Percentiles rank a stretch among this genome's conserved stretches.
phyloP scores from a whole-genome alignment of 768 basidiomycete species.

The Glaciozyma martinii region DNA sequence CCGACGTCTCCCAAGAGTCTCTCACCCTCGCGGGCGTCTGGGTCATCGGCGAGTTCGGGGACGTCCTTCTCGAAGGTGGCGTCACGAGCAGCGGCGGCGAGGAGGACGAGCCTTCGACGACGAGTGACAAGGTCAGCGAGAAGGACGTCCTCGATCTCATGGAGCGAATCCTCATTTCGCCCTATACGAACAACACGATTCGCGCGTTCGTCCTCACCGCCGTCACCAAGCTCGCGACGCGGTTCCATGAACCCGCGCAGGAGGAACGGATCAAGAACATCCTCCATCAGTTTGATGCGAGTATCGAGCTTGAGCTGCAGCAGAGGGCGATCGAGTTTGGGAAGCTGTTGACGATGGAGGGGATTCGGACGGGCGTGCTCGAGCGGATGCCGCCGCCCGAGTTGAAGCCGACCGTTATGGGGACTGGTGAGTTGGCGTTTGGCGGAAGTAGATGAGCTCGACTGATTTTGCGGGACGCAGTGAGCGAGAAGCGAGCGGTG shows the following conservation, averaged over 20 bases:
- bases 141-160: slow-evolving; percentile 77
- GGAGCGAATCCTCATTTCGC: slow-evolving; percentile 77
- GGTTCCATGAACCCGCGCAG: slow-evolving; percentile 56
- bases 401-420: slow-evolving; percentile 92
- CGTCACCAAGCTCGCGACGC: slow-evolving; percentile 79
- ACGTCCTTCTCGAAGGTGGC: slow-evolving; percentile 66
- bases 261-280: slow-evolving; percentile 71
- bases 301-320: slow-evolving; percentile 86
- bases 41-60: slow-evolving; percentile 95
- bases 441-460: slow-evolving; percentile 35
- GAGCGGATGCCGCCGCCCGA: slow-evolving; percentile 99
- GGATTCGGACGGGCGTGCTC: slow-evolving; percentile 71
- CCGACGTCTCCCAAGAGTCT: slow-evolving; percentile 93
- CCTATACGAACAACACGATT: slow-evolving; percentile 81
- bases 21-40: slow-evolving; percentile 86
- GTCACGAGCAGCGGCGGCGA: slow-evolving; percentile 58
- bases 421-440: slow-evolving; percentile 52
- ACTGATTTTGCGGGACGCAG: slow-evolving; percentile 47
- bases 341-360: slow-evolving; percentile 58
- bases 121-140: slow-evolving; percentile 56
- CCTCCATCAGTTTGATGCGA: slow-evolving; percentile 71
- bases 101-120: slow-evolving; percentile 62
- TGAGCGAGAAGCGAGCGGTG: slow-evolving; percentile 88
- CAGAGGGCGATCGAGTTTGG: slow-evolving; percentile 94
- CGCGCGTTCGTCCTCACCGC: slow-evolving; percentile 87